Evolutionary conservation across 129 eudicot species (phyloP).

Genomic region (Sambucus nigra): DNA sequence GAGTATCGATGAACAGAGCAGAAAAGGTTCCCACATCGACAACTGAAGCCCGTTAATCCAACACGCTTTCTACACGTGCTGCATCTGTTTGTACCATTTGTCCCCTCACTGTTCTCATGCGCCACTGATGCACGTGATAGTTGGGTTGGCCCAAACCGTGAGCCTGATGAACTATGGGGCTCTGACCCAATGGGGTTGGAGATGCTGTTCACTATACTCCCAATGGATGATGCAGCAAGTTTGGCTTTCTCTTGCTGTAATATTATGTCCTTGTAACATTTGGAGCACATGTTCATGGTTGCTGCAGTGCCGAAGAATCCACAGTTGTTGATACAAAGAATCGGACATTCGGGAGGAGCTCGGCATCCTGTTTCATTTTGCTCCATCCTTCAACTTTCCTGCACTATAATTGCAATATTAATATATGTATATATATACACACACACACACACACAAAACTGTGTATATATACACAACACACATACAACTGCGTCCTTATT

Average conservation of each 20-base stretch:
- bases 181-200: neutral
- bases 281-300: slow-evolving; percentile 18
- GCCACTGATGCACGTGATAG: neutral
- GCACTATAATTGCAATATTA: neutral
- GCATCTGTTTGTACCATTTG: slow-evolving; percentile 9
- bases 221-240: slow-evolving; percentile 14
- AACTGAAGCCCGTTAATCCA: slow-evolving; percentile 14
- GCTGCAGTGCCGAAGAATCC: slow-evolving; percentile 16
- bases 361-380: slow-evolving; percentile 16
- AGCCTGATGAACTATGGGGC: neutral
- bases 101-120: neutral
- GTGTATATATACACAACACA: too few species aligned
- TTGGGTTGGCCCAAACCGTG: neutral
- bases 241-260: slow-evolving; percentile 10
- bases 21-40: slow-evolving; percentile 14
- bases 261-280: slow-evolving; percentile 11
- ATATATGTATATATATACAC: neutral
- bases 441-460: too few species aligned
- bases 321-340: slow-evolving; percentile 9
- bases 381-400: slow-evolving; percentile 16
- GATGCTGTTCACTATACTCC: slow-evolving; percentile 5
- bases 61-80: slow-evolving; percentile 15
- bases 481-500: too few species aligned
- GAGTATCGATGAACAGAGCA: slow-evolving; percentile 14
- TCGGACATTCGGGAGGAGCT: slow-evolving; percentile 15